Evolutionary conservation across 2,329 filamentous ascomycete genomes (phyloP), one percentile per base, ranked within the genome.

Genomic region (Colletotrichum scovillei): DNA sequence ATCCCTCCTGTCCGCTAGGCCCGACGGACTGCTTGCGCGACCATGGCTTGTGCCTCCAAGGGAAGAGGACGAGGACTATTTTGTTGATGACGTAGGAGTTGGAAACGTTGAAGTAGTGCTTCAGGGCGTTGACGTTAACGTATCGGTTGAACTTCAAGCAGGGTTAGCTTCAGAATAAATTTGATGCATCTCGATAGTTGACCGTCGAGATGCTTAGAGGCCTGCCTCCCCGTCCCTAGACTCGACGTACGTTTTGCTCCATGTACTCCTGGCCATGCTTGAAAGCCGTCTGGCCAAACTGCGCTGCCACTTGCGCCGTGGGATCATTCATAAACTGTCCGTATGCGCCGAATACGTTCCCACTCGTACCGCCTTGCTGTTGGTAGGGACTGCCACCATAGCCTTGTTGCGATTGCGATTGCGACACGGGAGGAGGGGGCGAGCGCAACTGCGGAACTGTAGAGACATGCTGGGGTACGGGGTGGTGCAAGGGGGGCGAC

Each of bases 81-180:
- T 99, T 99, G 85, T 93, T 95, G 81, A 97, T 88, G 81, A 99
- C 97, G 84, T 99, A 99, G 73, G 91, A 94, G 88, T 99, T 99
- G 77, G 95, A 97, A 76, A 99, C 97, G 85, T 98, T 98, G 87
- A 99, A 99, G 89, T 98, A 99, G 85, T 98, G 97, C 84, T 99
- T 99, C 57, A 99, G 89, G 22, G 95, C 94, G 16, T 93, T 93
- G 78, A 98, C 93, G 80, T 95, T 98, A 84, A 99, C 92, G 85
- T 96, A 98, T 83, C 89, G 88, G 76, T 89, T 89, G 76, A 90
- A 84, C 88, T 89, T 67, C 55, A 55, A 11, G 30, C 19, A 3
- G 58, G 30, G 76, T 77, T 75, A 79, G 72, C 75, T 24, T 35
- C 60, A n/a, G 30, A 22, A 28, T 24, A 38, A 9, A 30, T 4